phyloP scores from a whole-genome alignment of 2,329 filamentous ascomycete species.

The Penicillium oxalicum region DNA sequence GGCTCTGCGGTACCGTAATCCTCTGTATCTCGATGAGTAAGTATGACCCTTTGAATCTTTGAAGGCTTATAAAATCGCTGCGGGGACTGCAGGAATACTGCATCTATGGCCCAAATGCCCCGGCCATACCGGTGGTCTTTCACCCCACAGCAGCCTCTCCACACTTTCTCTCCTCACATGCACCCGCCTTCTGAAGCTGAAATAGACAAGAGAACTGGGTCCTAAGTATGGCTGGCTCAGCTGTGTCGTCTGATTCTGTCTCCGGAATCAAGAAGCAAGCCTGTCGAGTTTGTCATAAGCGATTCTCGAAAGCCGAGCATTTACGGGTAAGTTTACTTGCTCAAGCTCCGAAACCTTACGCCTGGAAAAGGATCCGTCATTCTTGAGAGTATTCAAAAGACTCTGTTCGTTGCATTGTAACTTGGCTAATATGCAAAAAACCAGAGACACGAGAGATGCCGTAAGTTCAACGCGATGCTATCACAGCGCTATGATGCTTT shows the following conservation, averaged over 20 bases:
- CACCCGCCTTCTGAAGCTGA: background rate
- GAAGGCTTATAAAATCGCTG: no score
- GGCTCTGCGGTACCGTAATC: no score
- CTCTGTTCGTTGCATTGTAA: no score
- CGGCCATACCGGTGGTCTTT: conserved; percentile 2
- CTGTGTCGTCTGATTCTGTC: conserved; percentile 2
- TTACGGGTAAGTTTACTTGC: conserved; percentile 27
- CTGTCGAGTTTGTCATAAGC: conserved; percentile 38
- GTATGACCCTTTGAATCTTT: no score
- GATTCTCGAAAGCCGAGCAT: conserved; percentile 40
- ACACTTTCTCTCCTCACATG: conserved; percentile 6
- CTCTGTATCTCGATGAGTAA: no score
- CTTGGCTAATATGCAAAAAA: conserved; percentile 5
- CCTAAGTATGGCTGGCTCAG: conserved; percentile 5
- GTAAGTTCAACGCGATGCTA: conserved; percentile 23
- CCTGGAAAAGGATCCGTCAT: no score
- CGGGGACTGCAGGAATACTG: no score
- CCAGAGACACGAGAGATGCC: conserved; percentile 42
- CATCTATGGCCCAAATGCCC: no score
- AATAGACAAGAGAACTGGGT: conserved; percentile 6
- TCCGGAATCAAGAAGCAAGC: conserved; percentile 27
- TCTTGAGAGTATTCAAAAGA: no score
- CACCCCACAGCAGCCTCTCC: conserved; percentile 22
- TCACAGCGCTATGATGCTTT: background rate
- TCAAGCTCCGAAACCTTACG: no score